These are phyloP conservation scores for Pseudohyphozyma bogoriensis DNA, from an alignment of 768 basidiomycete species.

Conservation along the genomic window DNA sequence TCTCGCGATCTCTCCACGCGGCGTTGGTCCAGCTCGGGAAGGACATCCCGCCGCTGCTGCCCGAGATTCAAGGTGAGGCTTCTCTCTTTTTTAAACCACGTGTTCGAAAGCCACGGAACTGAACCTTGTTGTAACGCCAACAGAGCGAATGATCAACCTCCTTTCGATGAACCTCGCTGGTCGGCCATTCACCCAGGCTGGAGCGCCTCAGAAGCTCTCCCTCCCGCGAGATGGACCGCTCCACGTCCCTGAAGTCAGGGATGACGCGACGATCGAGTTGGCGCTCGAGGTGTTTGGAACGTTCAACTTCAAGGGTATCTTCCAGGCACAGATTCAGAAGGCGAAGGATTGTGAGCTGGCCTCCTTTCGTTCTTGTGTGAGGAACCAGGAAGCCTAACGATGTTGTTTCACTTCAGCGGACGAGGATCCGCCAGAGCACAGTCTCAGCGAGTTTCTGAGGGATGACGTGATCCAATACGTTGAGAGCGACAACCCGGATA, in stretches of 20 bases:
- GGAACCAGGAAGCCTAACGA: no score
- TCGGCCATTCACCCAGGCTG: constrained; percentile 75
- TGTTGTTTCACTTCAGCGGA: neutral
- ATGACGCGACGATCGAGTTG: constrained; percentile 45
- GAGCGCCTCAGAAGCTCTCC: constrained; percentile 56
- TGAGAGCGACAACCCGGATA: constrained; percentile 80
- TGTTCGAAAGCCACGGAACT: neutral
- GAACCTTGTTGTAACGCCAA: neutral
- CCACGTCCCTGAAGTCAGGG: constrained; percentile 40
- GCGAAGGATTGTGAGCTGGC: no score
- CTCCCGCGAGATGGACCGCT: neutral
- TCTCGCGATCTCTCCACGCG: constrained; percentile 77
- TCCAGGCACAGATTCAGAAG: constrained; percentile 11
- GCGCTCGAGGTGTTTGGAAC: constrained; percentile 76
- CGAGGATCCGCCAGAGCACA: constrained; percentile 58
- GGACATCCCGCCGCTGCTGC: constrained; percentile 78
- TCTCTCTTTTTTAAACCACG: neutral
- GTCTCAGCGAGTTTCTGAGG: constrained; percentile 90
- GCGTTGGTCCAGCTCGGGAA: constrained; percentile 74
- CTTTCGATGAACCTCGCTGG: constrained; percentile 71
- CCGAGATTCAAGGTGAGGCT: constrained; percentile 72
- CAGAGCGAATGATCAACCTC: constrained; percentile 81
- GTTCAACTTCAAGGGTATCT: constrained; percentile 84
- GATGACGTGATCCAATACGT: constrained; percentile 83
- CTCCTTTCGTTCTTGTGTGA: no score